Conservation (phyloP, 768 basidiomycete species). For the Pisolithus microcarpus region DNA sequence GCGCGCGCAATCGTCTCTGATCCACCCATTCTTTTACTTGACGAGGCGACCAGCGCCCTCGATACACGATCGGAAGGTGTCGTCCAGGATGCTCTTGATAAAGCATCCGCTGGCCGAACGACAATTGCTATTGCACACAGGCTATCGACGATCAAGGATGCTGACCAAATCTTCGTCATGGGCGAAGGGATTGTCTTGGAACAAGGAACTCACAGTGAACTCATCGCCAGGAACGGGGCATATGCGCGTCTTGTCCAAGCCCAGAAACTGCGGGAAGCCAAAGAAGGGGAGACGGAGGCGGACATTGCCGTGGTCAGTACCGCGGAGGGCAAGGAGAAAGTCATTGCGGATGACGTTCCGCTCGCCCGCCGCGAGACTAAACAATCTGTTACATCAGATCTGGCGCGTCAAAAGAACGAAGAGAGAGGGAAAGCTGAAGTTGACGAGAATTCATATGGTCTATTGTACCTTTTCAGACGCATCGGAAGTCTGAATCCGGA, state of each 20-base stretch:
- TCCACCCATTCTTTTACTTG: too few species aligned
- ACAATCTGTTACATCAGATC: conserved; percentile 63
- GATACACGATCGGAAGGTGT: conserved; percentile 84
- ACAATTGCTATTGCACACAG: conserved; percentile 79
- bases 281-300: conserved; percentile 20
- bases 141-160: conserved; percentile 80
- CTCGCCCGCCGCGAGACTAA: conserved; percentile 37
- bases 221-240: conserved; percentile 52
- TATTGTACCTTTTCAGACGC: conserved; percentile 61
- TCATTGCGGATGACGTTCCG: conserved; percentile 51
- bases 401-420: conserved; percentile 46
- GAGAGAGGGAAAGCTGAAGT: conserved; percentile 24
- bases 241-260: conserved; percentile 73
- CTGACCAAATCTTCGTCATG: conserved; percentile 82
- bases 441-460: conserved; percentile 33
- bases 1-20: too few species aligned
- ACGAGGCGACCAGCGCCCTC: conserved; percentile 46
- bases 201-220: conserved; percentile 67
- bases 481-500: conserved; percentile 61
- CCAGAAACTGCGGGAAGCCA: conserved; percentile 65
- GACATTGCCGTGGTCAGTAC: conserved; percentile 1
- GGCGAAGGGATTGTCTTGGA: conserved; percentile 80
- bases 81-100: conserved; percentile 87
- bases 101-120: conserved; percentile 71
- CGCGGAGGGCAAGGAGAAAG: conserved; percentile 45